Evolutionary conservation across 2,329 filamentous ascomycete genomes (phyloP).

Genomic region (Trichoderma lentiforme): DNA sequence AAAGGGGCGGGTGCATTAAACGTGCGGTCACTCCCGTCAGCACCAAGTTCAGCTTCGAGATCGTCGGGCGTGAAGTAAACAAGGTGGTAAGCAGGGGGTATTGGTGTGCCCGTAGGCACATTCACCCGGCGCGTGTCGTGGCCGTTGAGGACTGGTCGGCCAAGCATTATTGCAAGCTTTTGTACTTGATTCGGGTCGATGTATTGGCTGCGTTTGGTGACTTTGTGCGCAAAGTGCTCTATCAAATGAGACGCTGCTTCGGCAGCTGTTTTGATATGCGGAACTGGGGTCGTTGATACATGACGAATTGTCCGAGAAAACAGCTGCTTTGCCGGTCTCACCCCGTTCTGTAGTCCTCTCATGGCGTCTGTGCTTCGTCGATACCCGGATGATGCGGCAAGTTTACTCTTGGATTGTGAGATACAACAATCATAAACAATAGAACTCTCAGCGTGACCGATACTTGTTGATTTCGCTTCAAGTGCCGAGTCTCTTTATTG

Average conservation of each 20-base stretch:
- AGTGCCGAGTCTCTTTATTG: too few relatives aligned
- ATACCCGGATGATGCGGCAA: not conserved
- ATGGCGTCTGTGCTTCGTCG: not conserved
- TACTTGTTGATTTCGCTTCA: not conserved
- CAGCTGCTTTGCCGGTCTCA: not conserved
- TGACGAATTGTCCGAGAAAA: not conserved
- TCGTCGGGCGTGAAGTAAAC: conserved; percentile 60
- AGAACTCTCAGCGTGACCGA: too few relatives aligned
- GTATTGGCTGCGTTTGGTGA: conserved; percentile 40
- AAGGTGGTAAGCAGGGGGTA: conserved; percentile 60
- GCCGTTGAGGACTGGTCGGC: conserved; percentile 42
- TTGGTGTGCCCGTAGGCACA: conserved; percentile 39
- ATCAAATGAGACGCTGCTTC: conserved; percentile 34
- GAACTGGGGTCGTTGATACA: conserved; percentile 13
- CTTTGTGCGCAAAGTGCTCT: conserved; percentile 29
- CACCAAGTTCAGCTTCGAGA: conserved; percentile 51
- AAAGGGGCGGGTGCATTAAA: conserved; percentile 60
- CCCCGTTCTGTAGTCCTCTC: not conserved
- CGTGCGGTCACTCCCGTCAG: conserved; percentile 58
- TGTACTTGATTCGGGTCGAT: conserved; percentile 63
- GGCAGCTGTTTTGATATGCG: conserved; percentile 22
- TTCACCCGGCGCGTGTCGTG: conserved; percentile 34
- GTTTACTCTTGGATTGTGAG: not conserved
- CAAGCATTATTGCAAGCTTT: conserved; percentile 57
- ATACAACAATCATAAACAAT: not conserved